Evolutionary conservation across 768 basidiomycete genomes (phyloP).

Genomic region (Pilatotrama ljubarskyi): DNA sequence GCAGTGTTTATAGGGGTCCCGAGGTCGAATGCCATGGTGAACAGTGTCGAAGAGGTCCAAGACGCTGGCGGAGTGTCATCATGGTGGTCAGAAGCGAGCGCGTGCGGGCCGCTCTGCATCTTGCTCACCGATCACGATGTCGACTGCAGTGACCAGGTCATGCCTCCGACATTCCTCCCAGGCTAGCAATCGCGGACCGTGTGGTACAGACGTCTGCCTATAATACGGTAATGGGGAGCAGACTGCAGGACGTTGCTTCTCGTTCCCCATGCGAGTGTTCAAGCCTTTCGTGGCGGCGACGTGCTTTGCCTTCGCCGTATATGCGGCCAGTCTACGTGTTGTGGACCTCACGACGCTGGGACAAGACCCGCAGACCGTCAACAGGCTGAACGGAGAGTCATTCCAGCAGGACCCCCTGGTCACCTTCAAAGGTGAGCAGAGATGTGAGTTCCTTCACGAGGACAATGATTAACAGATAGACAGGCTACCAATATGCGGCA

Average conservation of each 20-base stretch:
- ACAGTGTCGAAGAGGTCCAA: background rate
- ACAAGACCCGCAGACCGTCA: slow-evolving; percentile 36
- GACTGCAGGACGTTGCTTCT: background rate
- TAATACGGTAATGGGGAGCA: background rate
- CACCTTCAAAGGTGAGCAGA: slow-evolving; percentile 34
- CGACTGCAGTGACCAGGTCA: slow-evolving; percentile 13
- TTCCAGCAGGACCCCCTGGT: slow-evolving; percentile 38
- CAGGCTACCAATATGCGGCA: slow-evolving; percentile 39
- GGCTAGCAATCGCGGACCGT: background rate
- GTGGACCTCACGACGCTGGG: slow-evolving; percentile 29
- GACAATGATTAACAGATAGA: no score
- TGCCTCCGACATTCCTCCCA: background rate
- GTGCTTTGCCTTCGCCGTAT: background rate
- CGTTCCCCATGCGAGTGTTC: background rate
- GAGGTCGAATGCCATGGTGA: slow-evolving; percentile 42
- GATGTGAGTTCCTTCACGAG: no score
- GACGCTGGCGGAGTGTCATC: background rate
- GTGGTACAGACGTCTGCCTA: background rate
- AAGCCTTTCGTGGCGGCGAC: background rate
- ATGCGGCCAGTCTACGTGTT: slow-evolving; percentile 19
- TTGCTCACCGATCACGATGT: slow-evolving; percentile 13
- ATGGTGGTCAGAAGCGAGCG: slow-evolving; percentile 2
- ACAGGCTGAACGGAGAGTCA: slow-evolving; percentile 39
- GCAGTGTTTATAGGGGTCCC: slow-evolving; percentile 81
- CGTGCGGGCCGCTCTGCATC: background rate